These are phyloP conservation scores for Fusarium pseudoanthophilum DNA, from an alignment of 2,329 filamentous ascomycete genomes.

Conservation along the genomic window DNA sequence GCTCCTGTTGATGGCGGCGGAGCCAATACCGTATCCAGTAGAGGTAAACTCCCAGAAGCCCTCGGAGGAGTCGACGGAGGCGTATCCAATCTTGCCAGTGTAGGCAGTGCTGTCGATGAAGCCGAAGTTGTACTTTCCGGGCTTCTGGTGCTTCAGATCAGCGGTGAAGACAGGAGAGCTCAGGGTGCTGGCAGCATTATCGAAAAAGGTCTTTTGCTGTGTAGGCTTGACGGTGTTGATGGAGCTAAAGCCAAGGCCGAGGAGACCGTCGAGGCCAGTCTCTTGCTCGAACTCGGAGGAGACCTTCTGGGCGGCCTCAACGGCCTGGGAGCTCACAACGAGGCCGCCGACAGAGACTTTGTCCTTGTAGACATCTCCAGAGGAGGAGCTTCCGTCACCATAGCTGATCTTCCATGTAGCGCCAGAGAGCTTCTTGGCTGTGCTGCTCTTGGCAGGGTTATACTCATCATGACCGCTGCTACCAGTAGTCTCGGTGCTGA, in stretches of 20 bases:
- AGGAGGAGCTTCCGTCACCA: conserved; percentile 55
- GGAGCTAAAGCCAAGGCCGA: conserved; percentile 56
- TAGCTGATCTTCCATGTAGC: conserved; percentile 56
- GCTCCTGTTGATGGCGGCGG: conserved; percentile 45
- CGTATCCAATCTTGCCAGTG: conserved; percentile 69
- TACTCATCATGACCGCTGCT: conserved; percentile 55
- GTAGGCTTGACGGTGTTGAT: conserved; percentile 56
- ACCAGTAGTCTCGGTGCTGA: conserved; percentile 55
- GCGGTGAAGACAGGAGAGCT: conserved; percentile 70
- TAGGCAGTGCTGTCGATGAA: conserved; percentile 73
- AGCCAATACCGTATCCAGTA: conserved; percentile 35
- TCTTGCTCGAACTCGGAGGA: conserved; percentile 53
- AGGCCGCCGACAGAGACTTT: conserved; percentile 56
- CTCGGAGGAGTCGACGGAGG: conserved; percentile 66
- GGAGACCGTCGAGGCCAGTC: conserved; percentile 53
- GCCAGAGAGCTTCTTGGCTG: conserved; percentile 51
- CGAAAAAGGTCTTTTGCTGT: conserved; percentile 57
- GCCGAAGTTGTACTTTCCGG: conserved; percentile 79
- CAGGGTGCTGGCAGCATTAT: conserved; percentile 44
- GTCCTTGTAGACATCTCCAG: conserved; percentile 57
- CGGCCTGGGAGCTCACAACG: conserved; percentile 53
- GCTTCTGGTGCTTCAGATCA: conserved; percentile 65
- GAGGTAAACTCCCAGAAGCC: conserved; percentile 72
- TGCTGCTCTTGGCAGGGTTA: conserved; percentile 52
- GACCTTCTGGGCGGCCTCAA: conserved; percentile 56